Percentiles rank a stretch among this genome's conserved stretches.
phyloP scores from a whole-genome alignment of 805 yeast species.

The Cyberlindnera mycetangii region DNA sequence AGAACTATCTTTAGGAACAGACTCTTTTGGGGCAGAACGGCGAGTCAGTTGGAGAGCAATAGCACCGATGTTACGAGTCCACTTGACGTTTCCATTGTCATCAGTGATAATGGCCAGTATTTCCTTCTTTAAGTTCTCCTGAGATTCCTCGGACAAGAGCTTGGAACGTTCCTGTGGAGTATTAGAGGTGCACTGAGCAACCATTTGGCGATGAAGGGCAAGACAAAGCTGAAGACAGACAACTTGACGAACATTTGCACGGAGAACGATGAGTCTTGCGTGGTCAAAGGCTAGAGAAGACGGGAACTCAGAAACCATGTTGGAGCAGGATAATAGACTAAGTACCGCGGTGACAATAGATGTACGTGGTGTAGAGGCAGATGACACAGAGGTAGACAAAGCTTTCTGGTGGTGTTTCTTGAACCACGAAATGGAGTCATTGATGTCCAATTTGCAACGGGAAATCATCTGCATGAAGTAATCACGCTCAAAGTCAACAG shows the following conservation, averaged over 20 bases:
- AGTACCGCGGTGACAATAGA: slow-evolving; percentile 52
- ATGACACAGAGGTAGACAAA: slow-evolving; percentile 6
- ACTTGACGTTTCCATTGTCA: slow-evolving; percentile 81
- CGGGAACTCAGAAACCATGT: slow-evolving; percentile 81
- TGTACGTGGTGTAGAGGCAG: slow-evolving; percentile 32
- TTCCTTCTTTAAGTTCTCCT: slow-evolving; percentile 57
- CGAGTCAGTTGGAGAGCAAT: slow-evolving; percentile 67
- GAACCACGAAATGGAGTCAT: slow-evolving; percentile 29
- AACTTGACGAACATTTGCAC: slow-evolving; percentile 84
- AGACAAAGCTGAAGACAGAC: slow-evolving; percentile 76
- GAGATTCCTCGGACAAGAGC: slow-evolving; percentile 37
- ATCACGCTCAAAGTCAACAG: slow-evolving; percentile 85
- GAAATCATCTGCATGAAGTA: slow-evolving; percentile 72
- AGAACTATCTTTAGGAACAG: slow-evolving; percentile 16
- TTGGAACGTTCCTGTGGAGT: slow-evolving; percentile 25
- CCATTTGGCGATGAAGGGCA: slow-evolving; percentile 68
- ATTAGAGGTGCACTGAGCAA: slow-evolving; percentile 29
- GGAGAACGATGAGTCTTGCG: slow-evolving; percentile 66
- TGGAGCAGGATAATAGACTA: slow-evolving; percentile 69
- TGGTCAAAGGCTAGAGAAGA: slow-evolving; percentile 82
- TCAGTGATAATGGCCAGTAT: slow-evolving; percentile 78
- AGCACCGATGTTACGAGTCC: slow-evolving; percentile 80
- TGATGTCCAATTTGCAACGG: slow-evolving; percentile 27
- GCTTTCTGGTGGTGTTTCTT: slow-evolving; percentile 17
- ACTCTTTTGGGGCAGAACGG: slow-evolving; percentile 31